A percentile compares a stretch with the other conserved stretches of the same genome.
These are phyloP conservation scores for barrel medic (Medicago truncatula) DNA, from an alignment of 306 rosid genomes.

Conservation along the genomic window MtrunA17r5.0-ANR NC_053044.1:50463501-50464000, in stretches of 20 bases:
- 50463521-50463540: conserved; percentile 69
- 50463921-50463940: not conserved
- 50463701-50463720: no score
- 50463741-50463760: no score
- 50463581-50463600: conserved; percentile 8
- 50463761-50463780: no score
- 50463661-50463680: not conserved
- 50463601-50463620: not conserved
- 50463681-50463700: no score
- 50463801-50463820: no score
- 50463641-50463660: not conserved
- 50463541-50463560: conserved; percentile 74
- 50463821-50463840: no score
- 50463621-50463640: not conserved
- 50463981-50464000: conserved; percentile 74
- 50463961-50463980: conserved; percentile 69
- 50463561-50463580: conserved; percentile 74
- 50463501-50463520: conserved; percentile 74
- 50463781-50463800: no score
- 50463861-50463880: no score
- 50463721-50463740: no score
- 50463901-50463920: not conserved
- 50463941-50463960: conserved; percentile 73
- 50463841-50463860: no score
- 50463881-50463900: no score